Conservation (phyloP, 371 early-diverging fungal genomes). For the Sporodiniella umbellata region DNA sequence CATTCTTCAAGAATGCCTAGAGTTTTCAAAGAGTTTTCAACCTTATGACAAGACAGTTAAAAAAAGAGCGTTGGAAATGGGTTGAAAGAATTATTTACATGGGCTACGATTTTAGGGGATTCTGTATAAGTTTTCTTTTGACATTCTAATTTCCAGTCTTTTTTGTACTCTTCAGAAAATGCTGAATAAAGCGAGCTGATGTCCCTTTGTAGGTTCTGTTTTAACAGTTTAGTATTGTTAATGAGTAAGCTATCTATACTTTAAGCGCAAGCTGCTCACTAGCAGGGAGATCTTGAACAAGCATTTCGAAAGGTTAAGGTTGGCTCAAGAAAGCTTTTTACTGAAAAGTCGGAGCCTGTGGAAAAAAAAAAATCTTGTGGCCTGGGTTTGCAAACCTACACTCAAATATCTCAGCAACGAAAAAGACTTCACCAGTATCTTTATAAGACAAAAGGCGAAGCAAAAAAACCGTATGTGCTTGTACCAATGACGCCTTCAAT, state of each 20-base stretch:
- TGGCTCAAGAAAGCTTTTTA: no score
- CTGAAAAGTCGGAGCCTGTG: no score
- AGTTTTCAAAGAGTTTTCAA: conserved; percentile 20
- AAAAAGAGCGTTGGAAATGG: background rate
- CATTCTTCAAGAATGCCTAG: conserved; percentile 25
- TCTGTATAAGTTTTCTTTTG: conserved; percentile 10
- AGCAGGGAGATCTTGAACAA: conserved; percentile 13
- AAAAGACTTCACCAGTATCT: no score
- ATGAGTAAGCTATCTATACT: background rate
- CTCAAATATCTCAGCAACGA: no score
- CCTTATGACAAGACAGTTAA: conserved; percentile 19
- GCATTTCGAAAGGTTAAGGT: conserved; percentile 5
- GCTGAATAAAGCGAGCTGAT: conserved; percentile 19
- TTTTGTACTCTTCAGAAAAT: conserved; percentile 17
- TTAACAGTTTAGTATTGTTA: background rate
- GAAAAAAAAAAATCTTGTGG: no score
- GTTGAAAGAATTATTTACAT: conserved; percentile 1
- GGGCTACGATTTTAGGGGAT: conserved; percentile 18
- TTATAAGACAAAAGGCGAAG: no score
- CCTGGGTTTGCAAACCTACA: no score
- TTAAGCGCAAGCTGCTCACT: conserved; percentile 10
- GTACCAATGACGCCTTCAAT: no score
- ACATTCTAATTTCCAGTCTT: conserved; percentile 17
- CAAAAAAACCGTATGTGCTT: no score
- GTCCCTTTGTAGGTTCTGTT: conserved; percentile 18